A percentile compares a stretch with the other conserved stretches of the same genome.
Conservation (phyloP, 352 stramenopile species). For the Phytophthora meadii region DNA sequence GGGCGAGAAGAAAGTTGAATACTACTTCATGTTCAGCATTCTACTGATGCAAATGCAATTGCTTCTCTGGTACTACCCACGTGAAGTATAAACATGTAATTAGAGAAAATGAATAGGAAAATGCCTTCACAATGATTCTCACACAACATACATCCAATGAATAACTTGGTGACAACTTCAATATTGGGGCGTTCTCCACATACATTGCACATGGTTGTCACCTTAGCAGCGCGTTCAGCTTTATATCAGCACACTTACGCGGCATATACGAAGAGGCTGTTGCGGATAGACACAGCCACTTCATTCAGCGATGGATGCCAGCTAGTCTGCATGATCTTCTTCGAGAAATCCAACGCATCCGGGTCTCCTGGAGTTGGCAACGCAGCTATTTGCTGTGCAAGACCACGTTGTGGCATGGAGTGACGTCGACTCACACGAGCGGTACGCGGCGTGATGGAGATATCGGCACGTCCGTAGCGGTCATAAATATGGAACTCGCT, state of each 20-base stretch:
- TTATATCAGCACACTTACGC: too few species aligned
- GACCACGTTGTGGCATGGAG: conserved; percentile 69
- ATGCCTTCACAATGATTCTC: too few species aligned
- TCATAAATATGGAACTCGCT: conserved; percentile 95
- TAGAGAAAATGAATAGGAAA: background rate
- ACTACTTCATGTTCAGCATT: too few species aligned
- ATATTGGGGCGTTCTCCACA: too few species aligned
- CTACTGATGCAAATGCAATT: too few species aligned
- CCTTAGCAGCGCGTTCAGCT: too few species aligned
- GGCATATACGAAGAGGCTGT: conserved; percentile 87
- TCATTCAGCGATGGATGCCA: conserved; percentile 86
- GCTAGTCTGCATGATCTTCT: conserved; percentile 85
- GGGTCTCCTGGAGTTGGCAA: conserved; percentile 35
- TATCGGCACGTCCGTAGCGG: conserved; percentile 76
- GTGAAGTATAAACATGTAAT: too few species aligned
- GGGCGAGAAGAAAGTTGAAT: too few species aligned
- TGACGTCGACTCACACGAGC: conserved; percentile 59
- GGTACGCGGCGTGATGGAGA: conserved; percentile 63
- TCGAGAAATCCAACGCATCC: conserved; percentile 81
- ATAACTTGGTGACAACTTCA: too few species aligned
- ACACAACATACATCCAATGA: too few species aligned
- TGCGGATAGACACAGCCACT: conserved; percentile 81
- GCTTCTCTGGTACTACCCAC: too few species aligned
- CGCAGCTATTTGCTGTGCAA: conserved; percentile 66
- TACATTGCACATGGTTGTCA: too few species aligned